Evolutionary conservation across 208 protist genomes (phyloP).

Genomic region (Trypanosoma melophagium): DNA sequence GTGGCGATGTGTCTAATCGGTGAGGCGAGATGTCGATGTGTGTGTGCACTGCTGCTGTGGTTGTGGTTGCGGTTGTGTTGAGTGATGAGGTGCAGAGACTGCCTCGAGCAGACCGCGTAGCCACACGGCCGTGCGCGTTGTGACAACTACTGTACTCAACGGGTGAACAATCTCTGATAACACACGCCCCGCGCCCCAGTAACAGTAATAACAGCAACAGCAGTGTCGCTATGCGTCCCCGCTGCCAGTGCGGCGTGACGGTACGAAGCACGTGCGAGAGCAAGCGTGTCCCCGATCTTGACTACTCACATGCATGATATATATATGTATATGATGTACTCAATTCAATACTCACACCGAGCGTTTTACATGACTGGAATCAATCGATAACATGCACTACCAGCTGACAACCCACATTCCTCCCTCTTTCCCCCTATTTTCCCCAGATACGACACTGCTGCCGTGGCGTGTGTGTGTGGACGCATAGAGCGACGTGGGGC

Average conservation of each 20-base stretch:
- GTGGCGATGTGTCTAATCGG: constrained; percentile 8
- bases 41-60: constrained; percentile 10
- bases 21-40: background rate
- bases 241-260: constrained; percentile 22
- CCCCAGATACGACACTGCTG: background rate
- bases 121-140: no score
- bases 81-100: no score
- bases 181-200: no score
- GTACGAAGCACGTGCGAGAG: constrained; percentile 38
- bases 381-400: constrained; percentile 34
- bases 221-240: constrained; percentile 38
- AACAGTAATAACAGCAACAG: background rate
- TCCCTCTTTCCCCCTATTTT: background rate
- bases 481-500: no score
- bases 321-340: constrained; percentile 29
- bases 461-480: no score
- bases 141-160: no score
- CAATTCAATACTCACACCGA: constrained; percentile 34
- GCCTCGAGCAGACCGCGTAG: no score
- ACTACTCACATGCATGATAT: no score
- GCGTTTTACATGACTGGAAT: constrained; percentile 20
- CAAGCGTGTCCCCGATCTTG: no score
- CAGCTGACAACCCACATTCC: constrained; percentile 25
- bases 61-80: constrained; percentile 11
- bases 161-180: no score